Evolutionary conservation across 352 stramenopile species (phyloP).

Genomic region (Phytopythium chamaehyphon): DNA sequence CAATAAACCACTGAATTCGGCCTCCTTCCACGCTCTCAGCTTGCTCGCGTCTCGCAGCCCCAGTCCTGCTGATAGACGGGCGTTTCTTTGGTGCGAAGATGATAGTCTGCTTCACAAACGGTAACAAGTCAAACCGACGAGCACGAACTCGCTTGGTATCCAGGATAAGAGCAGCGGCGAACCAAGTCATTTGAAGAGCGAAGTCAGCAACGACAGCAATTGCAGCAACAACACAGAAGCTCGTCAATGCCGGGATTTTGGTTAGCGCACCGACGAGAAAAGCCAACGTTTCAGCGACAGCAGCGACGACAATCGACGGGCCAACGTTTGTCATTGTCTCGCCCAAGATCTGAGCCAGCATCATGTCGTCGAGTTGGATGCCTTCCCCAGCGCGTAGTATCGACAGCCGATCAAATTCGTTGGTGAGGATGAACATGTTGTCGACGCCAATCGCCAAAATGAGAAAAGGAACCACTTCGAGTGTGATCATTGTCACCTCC

Average conservation of each 20-base stretch:
- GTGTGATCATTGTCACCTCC: slow-evolving; percentile 89
- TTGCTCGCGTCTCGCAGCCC: slow-evolving; percentile 6
- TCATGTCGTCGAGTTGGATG: slow-evolving; percentile 28
- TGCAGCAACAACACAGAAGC: slow-evolving; percentile 85
- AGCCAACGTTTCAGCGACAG: slow-evolving; percentile 74
- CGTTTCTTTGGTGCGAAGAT: slow-evolving; percentile 18
- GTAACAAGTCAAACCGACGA: slow-evolving; percentile 68
- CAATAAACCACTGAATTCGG: slow-evolving; percentile 58
- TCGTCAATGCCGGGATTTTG: slow-evolving; percentile 81
- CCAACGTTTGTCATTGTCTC: slow-evolving; percentile 80
- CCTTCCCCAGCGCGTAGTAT: slow-evolving; percentile 28
- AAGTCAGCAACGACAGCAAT: slow-evolving; percentile 80
- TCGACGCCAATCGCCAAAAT: slow-evolving; percentile 90
- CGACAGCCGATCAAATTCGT: slow-evolving; percentile 76
- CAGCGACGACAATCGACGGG: slow-evolving; percentile 83
- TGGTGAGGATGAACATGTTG: slow-evolving; percentile 92
- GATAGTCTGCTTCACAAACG: slow-evolving; percentile 53
- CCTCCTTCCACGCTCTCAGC: slow-evolving; percentile 5
- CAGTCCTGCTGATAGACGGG: slow-evolving; percentile 12
- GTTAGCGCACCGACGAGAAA: slow-evolving; percentile 82
- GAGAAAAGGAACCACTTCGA: slow-evolving; percentile 90
- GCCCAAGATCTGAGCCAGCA: slow-evolving; percentile 61
- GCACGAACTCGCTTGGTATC: slow-evolving; percentile 63
- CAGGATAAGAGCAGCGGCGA: slow-evolving; percentile 74
- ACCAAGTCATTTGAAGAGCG: slow-evolving; percentile 86